Percentiles rank a stretch among this genome's conserved stretches.
Conservation (phyloP, 495 filamentous ascomycete genomes). For the Penicillium ochrochloron region DNA sequence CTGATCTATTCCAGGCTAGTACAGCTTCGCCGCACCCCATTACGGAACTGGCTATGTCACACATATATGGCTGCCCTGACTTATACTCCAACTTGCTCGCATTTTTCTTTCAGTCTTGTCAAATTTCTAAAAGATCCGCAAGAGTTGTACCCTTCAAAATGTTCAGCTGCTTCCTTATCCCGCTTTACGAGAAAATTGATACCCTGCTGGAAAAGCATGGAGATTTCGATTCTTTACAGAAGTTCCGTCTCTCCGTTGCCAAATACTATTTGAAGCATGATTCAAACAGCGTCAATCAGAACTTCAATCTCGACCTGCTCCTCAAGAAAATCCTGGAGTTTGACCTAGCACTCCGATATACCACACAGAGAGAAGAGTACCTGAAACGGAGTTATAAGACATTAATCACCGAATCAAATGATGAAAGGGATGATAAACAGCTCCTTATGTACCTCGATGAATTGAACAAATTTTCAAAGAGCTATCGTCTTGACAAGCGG, state of each 20-base stretch:
- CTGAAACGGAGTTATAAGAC: background rate
- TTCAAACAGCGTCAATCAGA: background rate
- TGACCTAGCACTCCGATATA: background rate
- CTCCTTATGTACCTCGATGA: background rate
- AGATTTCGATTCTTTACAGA: background rate
- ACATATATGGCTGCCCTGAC: background rate
- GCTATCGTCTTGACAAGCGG: background rate
- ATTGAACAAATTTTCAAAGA: background rate
- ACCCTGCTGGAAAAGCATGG: too few relatives aligned
- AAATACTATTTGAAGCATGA: background rate
- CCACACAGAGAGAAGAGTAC: background rate
- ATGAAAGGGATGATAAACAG: background rate
- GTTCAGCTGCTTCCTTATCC: background rate
- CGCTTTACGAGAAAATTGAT: background rate
- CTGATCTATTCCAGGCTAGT: too few relatives aligned
- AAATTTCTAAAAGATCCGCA: background rate
- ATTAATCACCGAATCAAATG: background rate
- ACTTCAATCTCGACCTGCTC: background rate
- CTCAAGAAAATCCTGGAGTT: background rate
- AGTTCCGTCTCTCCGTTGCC: background rate
- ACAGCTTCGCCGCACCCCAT: too few relatives aligned
- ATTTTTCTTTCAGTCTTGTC: background rate
- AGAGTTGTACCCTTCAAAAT: background rate
- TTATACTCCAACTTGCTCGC: background rate
- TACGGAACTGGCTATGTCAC: too few relatives aligned